Evolutionary conservation across 1,284 basidiomycete genomes (phyloP).

Genomic region (Pascua sp.): DNA sequence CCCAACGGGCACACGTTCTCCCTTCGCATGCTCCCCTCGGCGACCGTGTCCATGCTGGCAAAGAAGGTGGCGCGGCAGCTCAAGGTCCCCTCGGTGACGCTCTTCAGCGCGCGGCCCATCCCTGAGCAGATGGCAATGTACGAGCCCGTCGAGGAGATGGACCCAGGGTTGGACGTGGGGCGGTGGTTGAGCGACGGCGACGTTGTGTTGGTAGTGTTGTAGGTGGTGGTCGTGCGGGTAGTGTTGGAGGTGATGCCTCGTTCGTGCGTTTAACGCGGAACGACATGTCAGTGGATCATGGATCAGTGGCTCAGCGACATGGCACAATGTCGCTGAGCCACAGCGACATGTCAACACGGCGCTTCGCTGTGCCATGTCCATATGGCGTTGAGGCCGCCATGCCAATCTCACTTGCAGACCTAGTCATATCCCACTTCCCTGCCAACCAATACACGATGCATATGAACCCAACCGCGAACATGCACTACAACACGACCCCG

Average conservation of each 20-base stretch:
- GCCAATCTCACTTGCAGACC: too few species aligned
- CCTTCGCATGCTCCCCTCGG: slow-evolving; percentile 13
- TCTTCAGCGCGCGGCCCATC: slow-evolving; percentile 11
- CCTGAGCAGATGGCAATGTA: slow-evolving; percentile 4
- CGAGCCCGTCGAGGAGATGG: slow-evolving; percentile 22
- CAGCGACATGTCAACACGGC: too few species aligned
- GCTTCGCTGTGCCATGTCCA: too few species aligned
- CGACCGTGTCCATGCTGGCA: slow-evolving; percentile 3
- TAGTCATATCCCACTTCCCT: too few species aligned
- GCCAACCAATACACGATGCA: too few species aligned
- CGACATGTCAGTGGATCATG: too few species aligned
- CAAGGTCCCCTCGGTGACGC: neutral
- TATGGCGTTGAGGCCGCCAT: too few species aligned
- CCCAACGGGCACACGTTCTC: slow-evolving; percentile 14
- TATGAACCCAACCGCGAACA: too few species aligned
- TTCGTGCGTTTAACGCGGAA: too few species aligned
- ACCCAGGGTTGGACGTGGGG: slow-evolving; percentile 18
- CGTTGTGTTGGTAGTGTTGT: neutral
- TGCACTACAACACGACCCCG: too few species aligned
- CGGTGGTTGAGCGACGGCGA: slow-evolving; percentile 22
- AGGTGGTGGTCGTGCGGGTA: neutral
- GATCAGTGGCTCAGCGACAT: too few species aligned
- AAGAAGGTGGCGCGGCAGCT: slow-evolving; percentile 10
- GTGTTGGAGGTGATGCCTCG: neutral
- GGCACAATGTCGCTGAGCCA: too few species aligned